Conservation (phyloP, 108 stramenopile genomes). For the Skeletonema potamos region DNA sequence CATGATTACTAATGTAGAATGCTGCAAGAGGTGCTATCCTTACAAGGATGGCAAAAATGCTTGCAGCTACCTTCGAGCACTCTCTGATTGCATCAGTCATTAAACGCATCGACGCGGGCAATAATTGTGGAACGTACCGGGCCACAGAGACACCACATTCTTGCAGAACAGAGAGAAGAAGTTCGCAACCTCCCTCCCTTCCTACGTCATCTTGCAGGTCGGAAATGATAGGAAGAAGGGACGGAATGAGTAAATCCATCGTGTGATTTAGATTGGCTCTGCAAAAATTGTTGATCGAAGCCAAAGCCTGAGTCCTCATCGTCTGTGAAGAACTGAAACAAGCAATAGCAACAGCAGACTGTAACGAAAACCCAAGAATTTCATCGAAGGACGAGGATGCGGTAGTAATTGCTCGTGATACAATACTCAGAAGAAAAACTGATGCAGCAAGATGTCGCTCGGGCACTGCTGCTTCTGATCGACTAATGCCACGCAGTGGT, state of each 20-base stretch:
- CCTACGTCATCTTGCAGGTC: constrained; percentile 36
- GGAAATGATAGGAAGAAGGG: constrained; percentile 13
- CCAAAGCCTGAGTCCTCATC: constrained; percentile 21
- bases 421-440: constrained; percentile 26
- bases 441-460: constrained; percentile 19
- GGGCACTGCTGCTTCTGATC: not conserved
- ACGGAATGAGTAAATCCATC: constrained; percentile 28
- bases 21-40: constrained; percentile 75
- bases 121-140: constrained; percentile 66
- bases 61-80: constrained; percentile 66
- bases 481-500: not conserved
- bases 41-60: constrained; percentile 74
- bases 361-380: constrained; percentile 14
- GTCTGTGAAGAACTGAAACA: constrained; percentile 17
- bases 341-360: constrained; percentile 21
- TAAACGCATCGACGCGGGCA: constrained; percentile 75
- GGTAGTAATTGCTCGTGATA: constrained; percentile 27
- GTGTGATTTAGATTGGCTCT: constrained; percentile 16
- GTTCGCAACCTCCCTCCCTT: constrained; percentile 35
- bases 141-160: constrained; percentile 41
- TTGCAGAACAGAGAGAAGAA: constrained; percentile 45
- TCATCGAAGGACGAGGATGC: not conserved
- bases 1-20: constrained; percentile 6
- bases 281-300: constrained; percentile 39
- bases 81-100: constrained; percentile 69